Evolutionary conservation across 1,284 basidiomycete species (phyloP).

Genomic region (Trichosporon sp.): DNA sequence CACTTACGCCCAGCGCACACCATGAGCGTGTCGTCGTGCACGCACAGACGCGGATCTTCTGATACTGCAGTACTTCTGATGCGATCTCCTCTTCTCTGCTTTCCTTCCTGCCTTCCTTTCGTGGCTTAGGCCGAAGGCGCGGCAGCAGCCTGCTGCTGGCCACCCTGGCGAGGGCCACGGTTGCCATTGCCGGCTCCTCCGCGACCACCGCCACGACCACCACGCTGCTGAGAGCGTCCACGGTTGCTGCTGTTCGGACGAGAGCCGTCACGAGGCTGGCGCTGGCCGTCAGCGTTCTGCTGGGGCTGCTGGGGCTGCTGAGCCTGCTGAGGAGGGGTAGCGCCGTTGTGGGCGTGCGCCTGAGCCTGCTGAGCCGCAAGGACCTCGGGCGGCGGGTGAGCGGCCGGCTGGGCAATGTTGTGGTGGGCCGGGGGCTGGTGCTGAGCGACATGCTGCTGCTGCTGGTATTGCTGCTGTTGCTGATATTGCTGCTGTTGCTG

Average conservation of each 20-base stretch:
- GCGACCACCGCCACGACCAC: conserved; percentile 8
- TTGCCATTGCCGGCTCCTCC: conserved; percentile 10
- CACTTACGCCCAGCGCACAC: conserved; percentile 25
- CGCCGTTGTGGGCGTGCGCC: conserved; percentile 8
- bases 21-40: neutral
- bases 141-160: conserved; percentile 20
- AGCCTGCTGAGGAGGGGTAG: neutral
- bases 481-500: conserved; percentile 14
- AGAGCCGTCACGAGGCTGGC: conserved; percentile 11
- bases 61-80: conserved; percentile 1
- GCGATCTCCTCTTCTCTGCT: neutral
- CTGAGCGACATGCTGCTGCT: conserved; percentile 18
- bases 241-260: conserved; percentile 29
- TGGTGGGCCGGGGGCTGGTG: conserved; percentile 21
- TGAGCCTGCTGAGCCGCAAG: conserved; percentile 15
- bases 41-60: neutral
- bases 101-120: neutral
- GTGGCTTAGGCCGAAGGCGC: neutral
- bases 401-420: conserved; percentile 24
- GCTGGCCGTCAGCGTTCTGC: conserved; percentile 19
- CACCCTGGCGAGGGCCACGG: conserved; percentile 21
- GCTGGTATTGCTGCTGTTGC: conserved; percentile 15
- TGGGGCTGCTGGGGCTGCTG: conserved; percentile 9
- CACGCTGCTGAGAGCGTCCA: conserved; percentile 23
- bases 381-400: conserved; percentile 25